A percentile compares a stretch with the other conserved stretches of the same genome.
These are phyloP conservation scores for Penicillium griseofulvum DNA, from an alignment of 2,329 filamentous ascomycete species.

Conservation along the genomic window DNA sequence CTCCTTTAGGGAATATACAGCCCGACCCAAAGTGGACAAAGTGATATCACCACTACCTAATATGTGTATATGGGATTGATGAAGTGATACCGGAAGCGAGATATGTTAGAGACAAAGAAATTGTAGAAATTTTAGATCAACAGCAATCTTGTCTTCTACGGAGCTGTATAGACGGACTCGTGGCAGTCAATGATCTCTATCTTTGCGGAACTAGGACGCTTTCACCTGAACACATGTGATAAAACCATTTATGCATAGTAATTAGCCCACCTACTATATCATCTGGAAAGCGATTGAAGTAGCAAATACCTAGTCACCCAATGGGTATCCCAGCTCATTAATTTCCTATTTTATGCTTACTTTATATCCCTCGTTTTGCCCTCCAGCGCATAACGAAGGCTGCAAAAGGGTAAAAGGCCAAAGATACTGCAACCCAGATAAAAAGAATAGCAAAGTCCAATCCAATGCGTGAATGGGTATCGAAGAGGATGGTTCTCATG, in stretches of 20 bases:
- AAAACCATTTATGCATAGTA: neutral
- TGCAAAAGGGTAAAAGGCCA: slow-evolving; percentile 29
- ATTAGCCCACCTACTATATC: neutral
- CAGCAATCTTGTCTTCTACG: too few species aligned
- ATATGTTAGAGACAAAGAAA: neutral
- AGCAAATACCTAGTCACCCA: neutral
- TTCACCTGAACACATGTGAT: neutral
- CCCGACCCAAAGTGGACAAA: neutral
- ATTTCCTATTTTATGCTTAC: too few species aligned
- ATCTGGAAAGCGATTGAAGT: neutral
- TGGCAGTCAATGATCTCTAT: neutral
- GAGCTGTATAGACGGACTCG: neutral
- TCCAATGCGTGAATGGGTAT: slow-evolving; percentile 57
- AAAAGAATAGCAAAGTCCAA: slow-evolving; percentile 62
- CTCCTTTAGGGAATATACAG: neutral
- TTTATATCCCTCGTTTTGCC: slow-evolving; percentile 24
- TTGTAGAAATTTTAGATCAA: neutral
- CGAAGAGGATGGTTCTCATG: slow-evolving; percentile 60
- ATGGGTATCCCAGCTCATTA: too few species aligned
- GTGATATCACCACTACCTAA: neutral
- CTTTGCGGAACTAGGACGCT: neutral
- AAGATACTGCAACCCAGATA: slow-evolving; percentile 48
- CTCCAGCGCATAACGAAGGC: slow-evolving; percentile 35
- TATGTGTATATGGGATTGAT: neutral
- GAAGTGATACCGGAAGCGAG: neutral